Evolutionary conservation across 305 asterid genomes (phyloP), one percentile per base, ranked within the genome.

Genomic region (Euphrasia arctica): DNA sequence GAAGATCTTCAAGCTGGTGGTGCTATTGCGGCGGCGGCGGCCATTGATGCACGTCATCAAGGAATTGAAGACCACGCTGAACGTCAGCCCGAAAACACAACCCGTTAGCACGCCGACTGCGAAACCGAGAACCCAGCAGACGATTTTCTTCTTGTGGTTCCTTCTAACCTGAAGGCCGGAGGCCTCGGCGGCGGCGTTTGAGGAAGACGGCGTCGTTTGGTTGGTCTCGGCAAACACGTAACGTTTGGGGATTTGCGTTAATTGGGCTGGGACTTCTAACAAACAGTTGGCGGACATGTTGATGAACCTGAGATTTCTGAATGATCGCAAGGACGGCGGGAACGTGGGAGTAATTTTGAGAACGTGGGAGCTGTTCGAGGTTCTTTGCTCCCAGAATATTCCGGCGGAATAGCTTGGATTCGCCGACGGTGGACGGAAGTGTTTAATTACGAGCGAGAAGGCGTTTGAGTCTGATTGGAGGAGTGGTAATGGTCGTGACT

Each of bases 201-300:
- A 81, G 36, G 7, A 7, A 11, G 52, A 48, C 18, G 15, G n/a
- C 52, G 58, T 3, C 9, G 69, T 49, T 3, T 25, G 55, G 48
- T 75, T 82, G 12, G 36, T 76, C 56, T 88, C 98, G 3, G 81
- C 88, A 15, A 89, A 77, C 48, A 75, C 29, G 54, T 82, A 89
- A 5, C 97, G 88, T 62, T 76, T 91, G 0, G 89, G 86, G 49
- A 78, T 0, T 45, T 34, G 34, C 69, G 65, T 51, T 2, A 36
- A 68, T 14, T 85, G 82, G 18, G 75, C 9, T 0, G 77, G 22
- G 22, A 76, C 85, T 42, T 77, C 74, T 12, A 92, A 80, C 47
- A 87, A 75, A 66, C 57, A 65, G 82, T 91, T 89, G 27, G 91
- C 97, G 15, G 97, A 89, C 12, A 89, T 0, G 72, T 89, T 78